Evolutionary conservation across 176 grass and related monocot species (phyloP), one percentile per base, ranked within the genome.

Genomic region (Sorghum bicolor): DNA sequence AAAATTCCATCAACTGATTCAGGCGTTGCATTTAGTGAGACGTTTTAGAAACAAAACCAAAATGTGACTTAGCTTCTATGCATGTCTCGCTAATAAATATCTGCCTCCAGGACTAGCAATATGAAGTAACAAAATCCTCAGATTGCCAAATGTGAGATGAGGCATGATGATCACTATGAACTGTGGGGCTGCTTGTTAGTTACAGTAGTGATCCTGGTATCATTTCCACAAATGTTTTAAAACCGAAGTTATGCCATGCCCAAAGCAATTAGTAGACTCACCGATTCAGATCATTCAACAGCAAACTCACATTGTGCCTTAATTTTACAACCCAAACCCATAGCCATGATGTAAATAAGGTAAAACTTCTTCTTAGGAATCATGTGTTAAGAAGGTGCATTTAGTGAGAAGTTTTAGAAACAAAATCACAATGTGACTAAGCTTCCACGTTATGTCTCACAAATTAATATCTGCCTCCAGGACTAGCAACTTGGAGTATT

Each of bases 371-470:
- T 0, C 5, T 24, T 24, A 25, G 2, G 11, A 72, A 45, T 45
- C 40, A 72, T 47, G 40, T 29, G 10, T 30, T 3, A 44, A 71
- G n/a, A 29, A 44, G 38, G n/a, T 16, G 6, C 22, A 78, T 78
- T 16, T 78, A 69, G 64, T 78, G 64, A 85, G 74, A 70, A 24
- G 9, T 85, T 87, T 82, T 82, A 76, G 79, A 87, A 87, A 58
- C 63, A 61, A 70, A 82, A 69, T 44, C 85, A 82, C 45, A 40
- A 32, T 62, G 10, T 15, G 62, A 82, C 67, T 62, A 68, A 62
- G 72, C 48, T 76, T 87, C 85, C 79, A 87, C 71, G 47, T 82
- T 87, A 82, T 68, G 8, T 20, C 85, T 76, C 78, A 76, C 78
- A 1, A 38, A 69, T 43, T 61, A 76, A 87, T 87, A 76, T 87